A percentile compares a stretch with the other conserved stretches of the same genome.
Conservation (phyloP, 768 basidiomycete species). For the Pulveroboletus sp. region DNA sequence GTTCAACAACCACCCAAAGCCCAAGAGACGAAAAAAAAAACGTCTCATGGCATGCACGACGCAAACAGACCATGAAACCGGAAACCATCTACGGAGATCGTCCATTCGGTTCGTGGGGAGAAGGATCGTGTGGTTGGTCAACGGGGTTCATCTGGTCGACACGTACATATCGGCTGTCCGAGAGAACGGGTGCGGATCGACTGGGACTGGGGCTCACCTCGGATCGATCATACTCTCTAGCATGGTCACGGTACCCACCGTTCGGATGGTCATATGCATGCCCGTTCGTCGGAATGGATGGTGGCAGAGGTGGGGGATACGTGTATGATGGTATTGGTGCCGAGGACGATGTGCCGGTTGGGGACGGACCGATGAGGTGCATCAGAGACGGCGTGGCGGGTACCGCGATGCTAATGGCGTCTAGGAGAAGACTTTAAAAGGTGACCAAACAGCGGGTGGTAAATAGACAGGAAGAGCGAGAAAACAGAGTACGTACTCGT, state of each 20-base stretch:
- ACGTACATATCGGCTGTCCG: background rate
- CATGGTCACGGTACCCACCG: slow-evolving; percentile 25
- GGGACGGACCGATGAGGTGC: slow-evolving; percentile 28
- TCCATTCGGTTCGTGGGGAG: slow-evolving; percentile 23
- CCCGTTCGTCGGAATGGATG: slow-evolving; percentile 19
- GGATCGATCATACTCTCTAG: slow-evolving; percentile 21
- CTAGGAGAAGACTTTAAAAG: slow-evolving; percentile 26
- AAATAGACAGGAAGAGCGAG: background rate
- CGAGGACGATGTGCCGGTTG: slow-evolving; percentile 18
- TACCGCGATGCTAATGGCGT: slow-evolving; percentile 30
- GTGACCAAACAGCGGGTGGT: background rate
- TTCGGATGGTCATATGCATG: slow-evolving; percentile 22
- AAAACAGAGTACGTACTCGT: slow-evolving; percentile 20
- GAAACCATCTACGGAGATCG: slow-evolving; percentile 13
- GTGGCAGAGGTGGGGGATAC: slow-evolving; percentile 6
- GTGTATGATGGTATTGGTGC: slow-evolving; percentile 17
- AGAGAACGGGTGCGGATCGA: background rate
- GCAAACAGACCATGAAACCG: too few relatives aligned
- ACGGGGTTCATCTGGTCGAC: slow-evolving; percentile 9
- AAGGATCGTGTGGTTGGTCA: slow-evolving; percentile 17
- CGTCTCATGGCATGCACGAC: too few relatives aligned
- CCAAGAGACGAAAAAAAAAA: background rate
- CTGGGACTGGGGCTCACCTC: slow-evolving; percentile 9
- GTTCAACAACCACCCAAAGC: slow-evolving; percentile 1
- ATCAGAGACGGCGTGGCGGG: slow-evolving; percentile 31